phyloP scores from a whole-genome alignment of 306 rosid genomes.

The Trifolium subterraneum region DNA sequence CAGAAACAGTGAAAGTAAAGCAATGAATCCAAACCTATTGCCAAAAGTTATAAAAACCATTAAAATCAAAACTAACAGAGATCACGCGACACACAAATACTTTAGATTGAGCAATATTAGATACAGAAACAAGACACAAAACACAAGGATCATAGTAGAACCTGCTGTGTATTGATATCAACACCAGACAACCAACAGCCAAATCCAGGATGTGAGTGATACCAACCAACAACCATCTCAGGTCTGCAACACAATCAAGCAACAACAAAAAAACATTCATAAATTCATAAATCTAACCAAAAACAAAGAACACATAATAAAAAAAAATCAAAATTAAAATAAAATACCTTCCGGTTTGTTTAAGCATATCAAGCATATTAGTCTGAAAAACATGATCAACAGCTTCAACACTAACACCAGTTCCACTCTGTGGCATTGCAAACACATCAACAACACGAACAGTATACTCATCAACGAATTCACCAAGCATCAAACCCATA shows the following conservation, averaged over 20 bases:
- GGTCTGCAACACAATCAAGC: slow-evolving; percentile 63
- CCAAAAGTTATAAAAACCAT: not conserved
- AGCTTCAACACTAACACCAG: slow-evolving; percentile 98
- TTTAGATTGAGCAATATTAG: not conserved
- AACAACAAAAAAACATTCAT: not conserved
- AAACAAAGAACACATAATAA: slow-evolving; percentile 3
- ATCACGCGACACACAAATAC: not conserved
- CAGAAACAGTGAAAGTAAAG: not conserved
- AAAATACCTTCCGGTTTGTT: slow-evolving; percentile 89
- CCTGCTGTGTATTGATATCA: slow-evolving; percentile 98
- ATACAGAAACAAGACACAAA: slow-evolving; percentile 17
- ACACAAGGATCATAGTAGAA: slow-evolving; percentile 37
- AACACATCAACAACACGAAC: slow-evolving; percentile 95
- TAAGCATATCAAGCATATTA: slow-evolving; percentile 98
- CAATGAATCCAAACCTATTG: not conserved
- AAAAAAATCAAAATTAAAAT: not conserved
- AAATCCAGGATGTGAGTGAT: slow-evolving; percentile 98
- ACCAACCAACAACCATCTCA: slow-evolving; percentile 99
- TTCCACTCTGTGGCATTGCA: slow-evolving; percentile 99
- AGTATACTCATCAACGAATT: slow-evolving; percentile 89
- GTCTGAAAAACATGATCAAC: slow-evolving; percentile 98
- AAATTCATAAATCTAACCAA: not conserved
- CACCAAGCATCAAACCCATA: slow-evolving; percentile 98
- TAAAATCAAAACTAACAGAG: not conserved
- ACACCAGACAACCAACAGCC: slow-evolving; percentile 99